phyloP scores from a whole-genome alignment of 495 filamentous ascomycete species.

The Geopyxis carbonaria region DNA sequence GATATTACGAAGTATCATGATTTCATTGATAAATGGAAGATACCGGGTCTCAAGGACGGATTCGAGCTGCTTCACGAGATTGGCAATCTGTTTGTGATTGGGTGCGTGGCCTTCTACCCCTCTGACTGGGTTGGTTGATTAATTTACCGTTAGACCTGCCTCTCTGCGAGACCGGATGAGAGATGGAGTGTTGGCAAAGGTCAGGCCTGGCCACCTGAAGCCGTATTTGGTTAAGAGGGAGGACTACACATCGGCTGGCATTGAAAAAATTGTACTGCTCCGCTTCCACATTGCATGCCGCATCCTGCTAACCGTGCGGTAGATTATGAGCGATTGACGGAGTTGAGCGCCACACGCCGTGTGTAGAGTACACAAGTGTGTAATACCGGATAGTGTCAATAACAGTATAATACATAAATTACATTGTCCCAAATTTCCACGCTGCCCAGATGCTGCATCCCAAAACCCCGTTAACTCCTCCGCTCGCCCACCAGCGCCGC shows the following conservation, averaged over 20 bases:
- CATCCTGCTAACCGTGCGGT: no score
- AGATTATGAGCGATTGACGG: no score
- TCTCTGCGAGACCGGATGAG: conserved; percentile 23
- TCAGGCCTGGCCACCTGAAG: conserved; percentile 20
- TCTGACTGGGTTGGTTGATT: neutral
- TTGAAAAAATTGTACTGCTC: conserved; percentile 25
- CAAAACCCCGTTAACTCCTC: no score
- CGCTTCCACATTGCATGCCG: no score
- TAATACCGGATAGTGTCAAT: no score
- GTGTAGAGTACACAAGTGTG: no score
- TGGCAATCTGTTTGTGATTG: conserved; percentile 91
- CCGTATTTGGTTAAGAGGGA: conserved; percentile 23
- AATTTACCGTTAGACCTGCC: conserved; percentile 7
- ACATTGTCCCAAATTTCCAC: no score
- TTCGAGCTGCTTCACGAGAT: conserved; percentile 84
- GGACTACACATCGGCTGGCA: conserved; percentile 21
- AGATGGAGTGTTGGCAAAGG: conserved; percentile 21
- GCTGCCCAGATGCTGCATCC: no score
- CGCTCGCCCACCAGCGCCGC: no score
- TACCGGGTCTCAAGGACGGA: conserved; percentile 47
- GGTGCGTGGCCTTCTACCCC: conserved; percentile 20
- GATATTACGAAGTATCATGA: conserved; percentile 85
- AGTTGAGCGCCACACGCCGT: no score
- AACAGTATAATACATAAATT: no score
- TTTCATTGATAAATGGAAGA: conserved; percentile 60